Conservation (phyloP, 768 basidiomycete species). For the Tricholoma matsutake region DNA sequence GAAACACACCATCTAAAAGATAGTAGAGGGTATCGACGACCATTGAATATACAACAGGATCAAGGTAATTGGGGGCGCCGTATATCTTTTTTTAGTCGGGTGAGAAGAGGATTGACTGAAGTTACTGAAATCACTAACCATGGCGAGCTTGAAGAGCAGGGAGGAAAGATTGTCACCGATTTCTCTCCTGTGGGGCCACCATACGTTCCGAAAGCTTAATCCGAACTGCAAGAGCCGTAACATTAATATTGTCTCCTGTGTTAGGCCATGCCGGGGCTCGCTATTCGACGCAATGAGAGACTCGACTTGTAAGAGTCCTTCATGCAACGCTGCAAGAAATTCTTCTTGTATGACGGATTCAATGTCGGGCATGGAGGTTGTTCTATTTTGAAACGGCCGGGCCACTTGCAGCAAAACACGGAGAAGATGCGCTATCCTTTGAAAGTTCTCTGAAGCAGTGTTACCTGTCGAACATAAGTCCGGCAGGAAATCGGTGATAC, state of each 20-base stretch:
- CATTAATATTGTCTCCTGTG: constrained; percentile 51
- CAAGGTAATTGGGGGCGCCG: constrained; percentile 49
- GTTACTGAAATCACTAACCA: constrained; percentile 44
- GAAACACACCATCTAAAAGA: constrained; percentile 62
- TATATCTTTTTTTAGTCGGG: constrained; percentile 41
- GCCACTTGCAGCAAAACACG: constrained; percentile 68
- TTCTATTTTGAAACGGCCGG: constrained; percentile 54
- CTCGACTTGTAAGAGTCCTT: constrained; percentile 42
- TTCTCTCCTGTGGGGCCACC: constrained; percentile 51
- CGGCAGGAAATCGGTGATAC: constrained; percentile 54
- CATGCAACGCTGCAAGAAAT: constrained; percentile 48
- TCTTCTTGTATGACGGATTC: constrained; percentile 55
- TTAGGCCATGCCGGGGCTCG: constrained; percentile 21
- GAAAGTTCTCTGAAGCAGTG: constrained; percentile 39
- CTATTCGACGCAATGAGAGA: constrained; percentile 27
- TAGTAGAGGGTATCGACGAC: constrained; percentile 74
- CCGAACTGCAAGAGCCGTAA: constrained; percentile 71
- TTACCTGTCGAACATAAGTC: constrained; percentile 27
- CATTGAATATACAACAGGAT: constrained; percentile 59
- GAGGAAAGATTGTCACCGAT: constrained; percentile 39
- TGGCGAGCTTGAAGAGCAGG: constrained; percentile 45
- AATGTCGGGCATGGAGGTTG: constrained; percentile 42
- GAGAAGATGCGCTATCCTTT: constrained; percentile 62
- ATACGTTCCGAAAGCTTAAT: constrained; percentile 58
- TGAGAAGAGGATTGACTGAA: constrained; percentile 11